These are phyloP conservation scores for Dendrocalamus sinicus DNA, from an alignment of 176 grass and related monocot species.

Conservation along the genomic window DNA sequence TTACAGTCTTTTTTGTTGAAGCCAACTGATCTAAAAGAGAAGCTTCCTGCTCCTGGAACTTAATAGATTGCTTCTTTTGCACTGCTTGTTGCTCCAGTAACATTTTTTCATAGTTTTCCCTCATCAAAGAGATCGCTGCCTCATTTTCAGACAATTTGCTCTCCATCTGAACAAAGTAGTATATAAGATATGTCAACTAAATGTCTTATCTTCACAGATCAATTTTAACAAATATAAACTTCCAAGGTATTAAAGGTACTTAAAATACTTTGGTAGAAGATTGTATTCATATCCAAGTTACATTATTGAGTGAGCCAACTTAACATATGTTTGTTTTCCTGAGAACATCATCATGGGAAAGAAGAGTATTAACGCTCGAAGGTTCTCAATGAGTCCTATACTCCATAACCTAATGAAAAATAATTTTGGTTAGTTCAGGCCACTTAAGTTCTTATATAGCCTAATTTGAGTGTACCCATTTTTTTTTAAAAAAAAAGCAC, in stretches of 20 bases:
- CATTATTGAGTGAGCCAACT: neutral
- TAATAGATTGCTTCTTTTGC: conserved; percentile 63
- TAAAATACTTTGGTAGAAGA: conserved; percentile 24
- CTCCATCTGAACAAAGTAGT: conserved; percentile 68
- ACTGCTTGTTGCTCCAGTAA: conserved; percentile 65
- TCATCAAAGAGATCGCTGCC: conserved; percentile 62
- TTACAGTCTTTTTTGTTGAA: conserved; percentile 63
- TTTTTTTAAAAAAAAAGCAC: neutral
- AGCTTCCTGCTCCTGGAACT: conserved; percentile 72
- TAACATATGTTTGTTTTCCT: conserved; percentile 1
- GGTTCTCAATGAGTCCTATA: conserved; percentile 19
- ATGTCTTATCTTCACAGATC: neutral
- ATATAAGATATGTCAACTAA: conserved; percentile 37
- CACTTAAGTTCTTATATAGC: neutral
- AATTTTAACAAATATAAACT: conserved; percentile 31
- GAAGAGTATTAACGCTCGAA: neutral
- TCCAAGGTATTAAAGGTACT: conserved; percentile 23
- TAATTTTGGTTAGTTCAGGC: conserved; percentile 10
- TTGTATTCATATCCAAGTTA: conserved; percentile 17
- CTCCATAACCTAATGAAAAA: neutral
- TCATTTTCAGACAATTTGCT: conserved; percentile 78
- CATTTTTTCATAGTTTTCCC: conserved; percentile 72
- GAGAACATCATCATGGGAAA: conserved; percentile 2
- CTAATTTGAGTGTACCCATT: neutral
- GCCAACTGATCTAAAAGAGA: conserved; percentile 66